Base-by-base conservation (phyloP, 2,329 filamentous ascomycete species). In the Aspergillus floridensis region DNA sequence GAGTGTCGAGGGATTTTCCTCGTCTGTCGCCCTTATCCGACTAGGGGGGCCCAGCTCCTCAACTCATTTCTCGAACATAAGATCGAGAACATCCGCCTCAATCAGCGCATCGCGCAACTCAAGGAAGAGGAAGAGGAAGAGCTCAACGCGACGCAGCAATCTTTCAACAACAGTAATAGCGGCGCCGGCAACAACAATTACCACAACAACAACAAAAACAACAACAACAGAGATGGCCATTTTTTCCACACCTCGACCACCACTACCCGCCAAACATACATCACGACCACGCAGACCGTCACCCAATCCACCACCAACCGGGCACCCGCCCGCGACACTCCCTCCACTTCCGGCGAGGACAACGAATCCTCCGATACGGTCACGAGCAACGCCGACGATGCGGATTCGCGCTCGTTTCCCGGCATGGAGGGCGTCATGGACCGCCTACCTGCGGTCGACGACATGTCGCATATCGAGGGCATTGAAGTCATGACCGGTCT, bases 41-140 rank as follows among this genome's bases (percentile, higher is more conserved):
- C 90, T 31, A 93, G 90, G 77, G 96, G 93, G 71, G 88, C 92
- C 1, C 86, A 85, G 3, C 82, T 97, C 11, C 82, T 97, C 21
- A 93, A 98, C 76, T 96, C 92, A 0, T 97, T 97, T 69, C 81
- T 98, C 29, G 93, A 98, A 74, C 93, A 97, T 79, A 97, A 97
- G 76, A 93, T 96, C 57, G 93, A 97, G 74, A 96, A 97, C 69
- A 92, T 96, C 78, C 86, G 93, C 4, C 77, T 98, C 52, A 87
- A 86, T 69, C 89, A 91, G 67, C 87, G 91, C 48, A 96, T 98
- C 62, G 87, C 89, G 19, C 92, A 96, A 76, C 80, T 97, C 57
- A 91, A 90, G 66, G 84, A 85, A 62, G 93, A 97, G 74, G 93
- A 97, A 74, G 86, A 88, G 58, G 90, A 93, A 57, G 93, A 96